Base-by-base conservation (phyloP, 2,329 filamentous ascomycete genomes). In the Aureobasidium sp. region DNA sequence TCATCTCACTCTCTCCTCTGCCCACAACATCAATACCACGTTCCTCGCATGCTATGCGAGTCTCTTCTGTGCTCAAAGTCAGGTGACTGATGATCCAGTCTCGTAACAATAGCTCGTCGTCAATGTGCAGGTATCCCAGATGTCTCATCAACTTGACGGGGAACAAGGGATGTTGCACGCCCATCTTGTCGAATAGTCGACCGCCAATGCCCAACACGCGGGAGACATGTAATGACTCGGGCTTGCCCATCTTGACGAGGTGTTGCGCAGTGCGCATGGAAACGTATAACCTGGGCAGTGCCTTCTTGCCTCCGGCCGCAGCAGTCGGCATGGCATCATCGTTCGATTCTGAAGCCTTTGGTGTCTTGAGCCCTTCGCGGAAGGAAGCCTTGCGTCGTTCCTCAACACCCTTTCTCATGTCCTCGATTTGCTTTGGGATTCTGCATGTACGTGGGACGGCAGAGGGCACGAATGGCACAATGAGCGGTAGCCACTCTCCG, bases 401-500 rank as follows among this genome's bases (percentile, higher is more conserved):
- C 69, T 64, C 67, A 53, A 74, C 87, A 1, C 83, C 79, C 69
- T 85, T 83, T 20, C 87, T 80, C 67, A 89, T 79, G 45, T 89
- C 85, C n/a, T 84, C 81, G 9, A 93, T 81, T 80, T 98, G 95
- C 45, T 81, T 82, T 0, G 95, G 95, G 66, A 98, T 92, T 15
- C 94, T 88, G 77, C 95, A 98, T 0, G 93, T 91, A 71, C 89
- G 88, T 0, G 95, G 95, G 31, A 97, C 92, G 27, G 94, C 82
- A 25, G 90, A 89, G 0, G 87, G 87, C 31, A 97, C 81, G 38
- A 89, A 87, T 9, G 94, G 81, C 1, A 97, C 91, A 8, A 97
- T 79, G 8, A 98, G 75, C 0, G 95, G 94, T 1, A 95, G 93
- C 80, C 97, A 91, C 79, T 98, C 95, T 31, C 94, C 95, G 75